Conservation (phyloP, 2,329 filamentous ascomycete species). For the Aureobasidium musti region DNA sequence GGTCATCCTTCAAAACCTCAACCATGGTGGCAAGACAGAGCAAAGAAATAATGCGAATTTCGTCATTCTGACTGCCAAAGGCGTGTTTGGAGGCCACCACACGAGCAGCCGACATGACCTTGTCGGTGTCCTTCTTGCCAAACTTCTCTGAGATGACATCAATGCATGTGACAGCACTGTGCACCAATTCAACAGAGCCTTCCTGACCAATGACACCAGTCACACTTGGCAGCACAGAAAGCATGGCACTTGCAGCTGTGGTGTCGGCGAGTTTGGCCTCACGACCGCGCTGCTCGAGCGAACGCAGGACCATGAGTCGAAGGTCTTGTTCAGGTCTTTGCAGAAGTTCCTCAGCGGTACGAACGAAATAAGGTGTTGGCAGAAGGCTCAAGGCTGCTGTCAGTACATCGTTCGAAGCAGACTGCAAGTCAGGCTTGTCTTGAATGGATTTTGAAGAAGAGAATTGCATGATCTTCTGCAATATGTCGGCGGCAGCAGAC, state of each 20-base stretch:
- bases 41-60: constrained; percentile 78
- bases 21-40: constrained; percentile 86
- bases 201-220: constrained; percentile 74
- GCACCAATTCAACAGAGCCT: constrained; percentile 72
- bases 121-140: constrained; percentile 83
- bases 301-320: constrained; percentile 75
- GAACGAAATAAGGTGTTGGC: constrained; percentile 85
- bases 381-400: constrained; percentile 80
- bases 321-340: constrained; percentile 70
- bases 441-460: constrained; percentile 14
- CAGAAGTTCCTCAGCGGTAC: constrained; percentile 79
- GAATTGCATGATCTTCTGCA: constrained; percentile 39
- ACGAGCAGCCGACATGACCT: constrained; percentile 71
- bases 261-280: constrained; percentile 69
- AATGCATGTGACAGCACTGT: constrained; percentile 83
- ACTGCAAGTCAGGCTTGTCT: constrained; percentile 43
- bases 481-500: constrained; percentile 43
- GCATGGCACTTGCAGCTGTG: constrained; percentile 67
- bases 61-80: constrained; percentile 70
- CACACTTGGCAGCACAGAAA: constrained; percentile 77
- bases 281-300: constrained; percentile 77
- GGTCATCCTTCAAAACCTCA: constrained; percentile 81
- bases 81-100: constrained; percentile 76
- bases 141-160: constrained; percentile 94
- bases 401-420: constrained; percentile 62